phyloP scores from a whole-genome alignment of 371 early-diverging fungal genomes.

The Rhizopus stolonifer region DNA sequence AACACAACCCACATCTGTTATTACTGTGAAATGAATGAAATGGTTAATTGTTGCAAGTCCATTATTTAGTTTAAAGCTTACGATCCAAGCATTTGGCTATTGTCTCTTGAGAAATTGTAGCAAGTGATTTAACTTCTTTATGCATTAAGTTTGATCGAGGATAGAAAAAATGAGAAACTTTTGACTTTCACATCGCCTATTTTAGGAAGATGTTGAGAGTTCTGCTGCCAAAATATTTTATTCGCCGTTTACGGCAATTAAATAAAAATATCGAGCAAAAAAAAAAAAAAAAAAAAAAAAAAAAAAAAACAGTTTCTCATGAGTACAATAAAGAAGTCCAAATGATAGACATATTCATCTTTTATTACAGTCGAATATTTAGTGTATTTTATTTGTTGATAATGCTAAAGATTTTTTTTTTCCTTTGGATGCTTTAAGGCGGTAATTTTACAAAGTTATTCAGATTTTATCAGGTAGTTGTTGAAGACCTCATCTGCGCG shows the following conservation, averaged over 20 bases:
- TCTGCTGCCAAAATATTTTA: neutral
- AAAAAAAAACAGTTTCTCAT: neutral
- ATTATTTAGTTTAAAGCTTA: constrained; percentile 4
- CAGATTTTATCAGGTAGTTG: too few species aligned
- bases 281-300: neutral
- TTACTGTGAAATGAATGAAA: constrained; percentile 14
- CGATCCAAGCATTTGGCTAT: constrained; percentile 40
- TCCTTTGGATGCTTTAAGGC: too few species aligned
- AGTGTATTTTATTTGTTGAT: too few species aligned
- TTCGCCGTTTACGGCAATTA: neutral
- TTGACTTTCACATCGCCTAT: too few species aligned
- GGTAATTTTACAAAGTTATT: too few species aligned
- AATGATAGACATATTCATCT: too few species aligned
- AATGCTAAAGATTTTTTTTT: too few species aligned
- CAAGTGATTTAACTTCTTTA: constrained; percentile 37
- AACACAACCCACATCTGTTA: constrained; percentile 35
- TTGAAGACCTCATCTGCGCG: too few species aligned
- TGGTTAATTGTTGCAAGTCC: neutral
- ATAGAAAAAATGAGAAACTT: constrained; percentile 1
- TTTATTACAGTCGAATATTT: too few species aligned
- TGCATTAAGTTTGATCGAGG: constrained; percentile 20
- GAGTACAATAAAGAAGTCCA: too few species aligned
- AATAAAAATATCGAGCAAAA: neutral
- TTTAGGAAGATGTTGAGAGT: too few species aligned
- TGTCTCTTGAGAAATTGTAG: constrained; percentile 35